Evolutionary conservation across 2,329 filamentous ascomycete species (phyloP).

Genomic region (Coniella vitis): DNA sequence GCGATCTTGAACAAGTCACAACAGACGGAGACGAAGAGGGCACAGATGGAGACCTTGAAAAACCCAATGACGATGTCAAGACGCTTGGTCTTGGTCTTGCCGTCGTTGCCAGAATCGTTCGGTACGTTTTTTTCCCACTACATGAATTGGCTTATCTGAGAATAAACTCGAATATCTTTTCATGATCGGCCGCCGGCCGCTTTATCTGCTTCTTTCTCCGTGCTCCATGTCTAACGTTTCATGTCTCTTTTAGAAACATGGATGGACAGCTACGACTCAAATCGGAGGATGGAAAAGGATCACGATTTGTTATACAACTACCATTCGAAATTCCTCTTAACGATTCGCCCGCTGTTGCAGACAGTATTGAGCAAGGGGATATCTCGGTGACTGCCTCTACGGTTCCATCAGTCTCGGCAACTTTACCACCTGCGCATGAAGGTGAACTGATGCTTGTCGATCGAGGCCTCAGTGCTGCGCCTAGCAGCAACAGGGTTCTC

Average conservation of each 20-base stretch:
- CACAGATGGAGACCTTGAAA: slow-evolving; percentile 20
- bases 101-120: slow-evolving; percentile 75
- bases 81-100: slow-evolving; percentile 78
- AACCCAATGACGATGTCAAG: slow-evolving; percentile 27
- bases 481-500: slow-evolving; percentile 9
- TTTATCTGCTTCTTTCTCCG: no score
- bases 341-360: slow-evolving; percentile 3
- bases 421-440: slow-evolving; percentile 26
- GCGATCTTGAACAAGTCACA: slow-evolving; percentile 52
- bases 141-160: not conserved
- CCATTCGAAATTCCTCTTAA: slow-evolving; percentile 58
- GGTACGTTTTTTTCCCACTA: slow-evolving; percentile 26
- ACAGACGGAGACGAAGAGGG: slow-evolving; percentile 30
- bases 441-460: slow-evolving; percentile 59
- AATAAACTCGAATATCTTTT: not conserved
- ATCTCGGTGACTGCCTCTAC: slow-evolving; percentile 20
- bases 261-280: slow-evolving; percentile 79
- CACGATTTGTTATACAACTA: slow-evolving; percentile 73
- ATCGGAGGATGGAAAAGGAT: slow-evolving; percentile 75
- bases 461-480: slow-evolving; percentile 26
- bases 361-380: not conserved
- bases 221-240: no score
- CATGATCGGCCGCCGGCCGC: no score
- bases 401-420: slow-evolving; percentile 26
- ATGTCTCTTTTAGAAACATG: slow-evolving; percentile 53